Conservation (phyloP, 2,329 filamentous ascomycete species). For the Esteya vermicola region DNA sequence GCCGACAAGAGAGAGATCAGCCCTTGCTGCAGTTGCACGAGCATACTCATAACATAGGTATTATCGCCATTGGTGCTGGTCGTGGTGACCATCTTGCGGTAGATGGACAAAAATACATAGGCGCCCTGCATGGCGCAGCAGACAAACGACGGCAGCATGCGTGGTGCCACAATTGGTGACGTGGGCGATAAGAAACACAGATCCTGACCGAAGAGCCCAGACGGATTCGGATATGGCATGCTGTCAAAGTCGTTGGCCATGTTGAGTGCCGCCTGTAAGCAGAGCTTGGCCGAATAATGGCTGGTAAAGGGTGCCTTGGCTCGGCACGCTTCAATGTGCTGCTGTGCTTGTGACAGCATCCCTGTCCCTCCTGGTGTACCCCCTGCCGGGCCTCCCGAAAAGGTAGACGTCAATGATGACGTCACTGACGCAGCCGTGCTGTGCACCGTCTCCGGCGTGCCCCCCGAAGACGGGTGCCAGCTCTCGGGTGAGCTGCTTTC, state of each 20-base stretch:
- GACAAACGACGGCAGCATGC: slow-evolving; percentile 29
- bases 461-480: not conserved
- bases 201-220: slow-evolving; percentile 17
- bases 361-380: too few relatives aligned
- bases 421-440: not conserved
- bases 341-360: not conserved
- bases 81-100: slow-evolving; percentile 25
- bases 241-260: slow-evolving; percentile 30
- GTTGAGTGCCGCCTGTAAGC: slow-evolving; percentile 31
- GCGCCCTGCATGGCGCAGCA: slow-evolving; percentile 32
- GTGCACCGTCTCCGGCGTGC: not conserved
- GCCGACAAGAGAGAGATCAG: slow-evolving; percentile 25
- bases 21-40: slow-evolving; percentile 25
- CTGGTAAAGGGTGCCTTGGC: slow-evolving; percentile 20
- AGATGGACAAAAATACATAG: slow-evolving; percentile 28
- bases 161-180: slow-evolving; percentile 24
- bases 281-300: slow-evolving; percentile 32
- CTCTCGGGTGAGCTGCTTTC: slow-evolving; percentile 6
- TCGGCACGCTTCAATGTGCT: not conserved
- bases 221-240: slow-evolving; percentile 30
- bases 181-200: slow-evolving; percentile 19
- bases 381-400: too few relatives aligned
- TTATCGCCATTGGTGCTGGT: too few relatives aligned
- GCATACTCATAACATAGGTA: slow-evolving; percentile 18
- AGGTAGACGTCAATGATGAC: not conserved